Base-by-base conservation (phyloP, 192 early-diverging fungal genomes). In the Podila verticillata region DNA sequence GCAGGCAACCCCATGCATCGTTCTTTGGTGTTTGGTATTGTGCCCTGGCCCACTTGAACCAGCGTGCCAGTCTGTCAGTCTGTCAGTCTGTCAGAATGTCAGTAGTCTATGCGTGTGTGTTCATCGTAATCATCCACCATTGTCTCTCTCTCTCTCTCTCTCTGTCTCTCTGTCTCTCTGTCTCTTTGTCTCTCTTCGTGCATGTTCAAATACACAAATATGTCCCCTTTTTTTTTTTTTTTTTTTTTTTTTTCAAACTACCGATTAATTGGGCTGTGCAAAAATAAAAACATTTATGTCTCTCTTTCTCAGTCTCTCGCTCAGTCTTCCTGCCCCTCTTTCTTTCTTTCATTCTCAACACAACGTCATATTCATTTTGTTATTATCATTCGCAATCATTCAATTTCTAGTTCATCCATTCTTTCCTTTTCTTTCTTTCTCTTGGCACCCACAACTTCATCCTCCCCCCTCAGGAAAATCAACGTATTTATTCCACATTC, bases 301-400 rank as follows among this genome's bases (percentile, higher is more conserved):
- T 63, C 56, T 65, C 39, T 66, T 57, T 75, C 74, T 75, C 70
- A 66, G 31, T 57, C 48, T 80, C 70, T 72, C 66, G 68, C 7
- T 57, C 58, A 48, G 39, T 48, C 59, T 29, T 34, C 54, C 54
- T n/a, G n/a, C n/a, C n/a, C n/a, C n/a, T n/a, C n/a, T 72, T 44
- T 77, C 62, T 62, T 56, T 48, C 31, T 73, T 29, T 57, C 36
- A 65, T 63, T 58, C 56, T 19, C 66, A 44, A 44, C 39, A 44
- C 12, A 44, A 44, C 39, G 39, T 44, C 39, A 44, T 44, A 44
- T 44, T n/a, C 78, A 66, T 73, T n/a, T n/a, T 57, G 47, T 77
- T 39, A 63, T 61, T 54, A 59, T 57, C 74, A 57, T 56, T 48
- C n/a, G n/a, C n/a, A n/a, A n/a, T n/a, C n/a, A n/a, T n/a, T n/a